phyloP scores from a whole-genome alignment of 83 land plant genomes.

The Thuja plicata region DNA sequence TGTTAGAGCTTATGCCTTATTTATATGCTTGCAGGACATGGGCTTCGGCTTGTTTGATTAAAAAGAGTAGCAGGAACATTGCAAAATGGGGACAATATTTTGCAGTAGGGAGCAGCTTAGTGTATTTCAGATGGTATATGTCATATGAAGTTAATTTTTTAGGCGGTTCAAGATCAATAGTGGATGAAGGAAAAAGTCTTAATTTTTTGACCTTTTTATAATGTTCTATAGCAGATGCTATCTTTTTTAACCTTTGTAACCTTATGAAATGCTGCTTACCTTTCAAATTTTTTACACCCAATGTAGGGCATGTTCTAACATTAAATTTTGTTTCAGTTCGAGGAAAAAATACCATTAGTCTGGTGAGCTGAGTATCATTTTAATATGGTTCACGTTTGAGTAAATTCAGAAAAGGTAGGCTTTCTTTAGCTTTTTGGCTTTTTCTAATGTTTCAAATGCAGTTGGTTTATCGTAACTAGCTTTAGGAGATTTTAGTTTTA shows the following conservation, averaged over 20 bases:
- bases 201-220: background rate
- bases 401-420: background rate
- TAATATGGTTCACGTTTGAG: background rate
- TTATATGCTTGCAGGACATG: background rate
- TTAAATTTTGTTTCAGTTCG: no score
- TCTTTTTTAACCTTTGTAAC: background rate
- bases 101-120: background rate
- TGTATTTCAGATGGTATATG: background rate
- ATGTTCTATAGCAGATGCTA: background rate
- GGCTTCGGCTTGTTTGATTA: conserved; percentile 12
- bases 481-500: background rate
- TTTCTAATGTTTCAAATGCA: background rate
- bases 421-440: background rate
- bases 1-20: background rate
- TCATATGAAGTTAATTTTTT: background rate
- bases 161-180: background rate
- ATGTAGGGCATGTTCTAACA: background rate
- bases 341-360: background rate
- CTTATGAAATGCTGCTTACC: background rate
- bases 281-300: background rate
- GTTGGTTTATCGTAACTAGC: background rate
- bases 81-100: background rate
- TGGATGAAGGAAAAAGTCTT: background rate
- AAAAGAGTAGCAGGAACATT: background rate
- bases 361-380: background rate